Evolutionary conservation across 768 basidiomycete species (phyloP).

Genomic region (Lyophyllum atratum): DNA sequence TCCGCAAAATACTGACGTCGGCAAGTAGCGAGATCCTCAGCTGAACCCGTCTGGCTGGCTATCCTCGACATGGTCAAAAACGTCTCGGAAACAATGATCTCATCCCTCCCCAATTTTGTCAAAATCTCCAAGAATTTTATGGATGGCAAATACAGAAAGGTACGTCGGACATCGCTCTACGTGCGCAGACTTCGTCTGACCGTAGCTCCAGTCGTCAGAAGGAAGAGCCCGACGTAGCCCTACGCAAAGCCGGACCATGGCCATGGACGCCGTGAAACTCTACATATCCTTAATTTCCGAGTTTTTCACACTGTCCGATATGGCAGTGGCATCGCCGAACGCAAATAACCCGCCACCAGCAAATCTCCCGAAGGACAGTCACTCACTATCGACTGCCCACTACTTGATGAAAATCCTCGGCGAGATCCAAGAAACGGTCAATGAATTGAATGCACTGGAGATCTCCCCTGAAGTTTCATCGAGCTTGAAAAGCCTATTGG

Average conservation of each 20-base stretch:
- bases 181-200: not conserved
- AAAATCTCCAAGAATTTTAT: constrained; percentile 87
- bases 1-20: not conserved
- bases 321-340: constrained; percentile 61
- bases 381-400: constrained; percentile 80
- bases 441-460: constrained; percentile 79
- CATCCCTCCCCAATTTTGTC: constrained; percentile 93
- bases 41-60: constrained; percentile 81
- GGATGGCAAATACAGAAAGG: constrained; percentile 92
- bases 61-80: constrained; percentile 80
- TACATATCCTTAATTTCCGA: constrained; percentile 79
- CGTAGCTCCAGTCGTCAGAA: constrained; percentile 30
- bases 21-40: constrained; percentile 62
- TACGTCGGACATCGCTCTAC: constrained; percentile 27
- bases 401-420: constrained; percentile 79
- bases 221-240: constrained; percentile 72
- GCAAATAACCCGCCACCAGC: constrained; percentile 43
- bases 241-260: constrained; percentile 80
- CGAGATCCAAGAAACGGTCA: constrained; percentile 86
- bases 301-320: constrained; percentile 81
- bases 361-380: constrained; percentile 72
- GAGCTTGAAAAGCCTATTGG: constrained; percentile 72
- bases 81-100: constrained; percentile 81
- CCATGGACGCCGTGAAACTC: constrained; percentile 76
- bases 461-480: constrained; percentile 74